These are phyloP conservation scores for Exophiala sideris DNA, from an alignment of 2,329 filamentous ascomycete species.

Conservation along the genomic window DNA sequence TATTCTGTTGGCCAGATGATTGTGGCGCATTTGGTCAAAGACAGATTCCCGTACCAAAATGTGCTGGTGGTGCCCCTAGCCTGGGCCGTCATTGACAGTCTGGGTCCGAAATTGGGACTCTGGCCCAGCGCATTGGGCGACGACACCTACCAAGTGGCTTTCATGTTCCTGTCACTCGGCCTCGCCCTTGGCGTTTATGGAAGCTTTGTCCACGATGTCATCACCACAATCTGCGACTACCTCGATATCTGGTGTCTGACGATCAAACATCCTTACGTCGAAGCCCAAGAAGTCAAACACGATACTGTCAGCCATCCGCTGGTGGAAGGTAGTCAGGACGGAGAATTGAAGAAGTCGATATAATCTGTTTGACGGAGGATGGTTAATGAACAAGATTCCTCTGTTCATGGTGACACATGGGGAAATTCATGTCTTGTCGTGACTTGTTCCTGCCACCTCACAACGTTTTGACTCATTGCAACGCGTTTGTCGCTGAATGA, in stretches of 20 bases:
- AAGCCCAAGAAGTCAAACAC: constrained; percentile 28
- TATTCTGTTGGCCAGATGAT: constrained; percentile 97
- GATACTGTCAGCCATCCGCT: constrained; percentile 80
- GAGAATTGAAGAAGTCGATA: constrained; percentile 22
- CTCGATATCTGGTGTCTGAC: constrained; percentile 97
- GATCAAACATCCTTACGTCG: constrained; percentile 75
- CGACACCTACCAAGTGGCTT: constrained; percentile 83
- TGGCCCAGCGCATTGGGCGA: constrained; percentile 75
- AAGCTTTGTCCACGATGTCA: constrained; percentile 93
- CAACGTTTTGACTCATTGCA: too few relatives aligned
- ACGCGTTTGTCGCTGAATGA: too few relatives aligned
- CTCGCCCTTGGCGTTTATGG: constrained; percentile 87
- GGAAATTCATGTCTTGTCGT: not conserved
- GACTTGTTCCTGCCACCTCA: not conserved
- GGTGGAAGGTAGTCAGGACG: constrained; percentile 35
- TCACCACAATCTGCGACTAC: constrained; percentile 96
- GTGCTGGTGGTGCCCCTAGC: constrained; percentile 74
- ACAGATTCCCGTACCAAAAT: constrained; percentile 86
- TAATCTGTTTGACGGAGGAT: constrained; percentile 2
- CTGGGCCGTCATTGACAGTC: constrained; percentile 73
- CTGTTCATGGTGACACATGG: not conserved
- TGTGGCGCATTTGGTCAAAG: constrained; percentile 84
- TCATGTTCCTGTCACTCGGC: constrained; percentile 84
- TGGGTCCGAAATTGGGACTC: constrained; percentile 66
- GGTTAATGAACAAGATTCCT: not conserved